Evolutionary conservation across 2,329 filamentous ascomycete genomes (phyloP).

Genomic region (Phaeosphaeria sp.): DNA sequence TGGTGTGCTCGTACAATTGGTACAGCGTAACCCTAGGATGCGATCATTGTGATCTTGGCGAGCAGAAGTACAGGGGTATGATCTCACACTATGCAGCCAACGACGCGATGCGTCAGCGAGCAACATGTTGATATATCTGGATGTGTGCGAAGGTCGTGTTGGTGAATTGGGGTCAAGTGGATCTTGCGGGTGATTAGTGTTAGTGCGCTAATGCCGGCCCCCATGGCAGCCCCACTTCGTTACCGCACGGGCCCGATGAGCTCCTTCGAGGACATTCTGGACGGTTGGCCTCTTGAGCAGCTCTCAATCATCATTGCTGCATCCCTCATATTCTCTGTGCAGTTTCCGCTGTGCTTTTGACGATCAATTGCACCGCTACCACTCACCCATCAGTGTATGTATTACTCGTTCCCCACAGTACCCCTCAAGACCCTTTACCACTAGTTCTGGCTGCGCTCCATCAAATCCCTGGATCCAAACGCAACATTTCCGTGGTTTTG

Average conservation of each 20-base stretch:
- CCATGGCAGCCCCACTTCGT: constrained; percentile 3
- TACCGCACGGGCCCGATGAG: constrained; percentile 15
- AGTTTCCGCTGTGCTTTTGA: constrained; percentile 7
- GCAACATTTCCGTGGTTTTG: constrained; percentile 2
- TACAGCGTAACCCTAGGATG: background rate
- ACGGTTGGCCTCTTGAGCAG: constrained; percentile 14
- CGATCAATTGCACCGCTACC: constrained; percentile 14
- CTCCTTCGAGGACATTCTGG: constrained; percentile 25
- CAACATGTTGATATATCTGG: too few relatives aligned
- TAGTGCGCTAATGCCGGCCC: background rate
- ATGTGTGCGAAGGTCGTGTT: background rate
- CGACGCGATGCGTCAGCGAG: too few relatives aligned
- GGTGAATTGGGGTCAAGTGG: background rate
- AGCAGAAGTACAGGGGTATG: too few relatives aligned
- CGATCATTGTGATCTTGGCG: too few relatives aligned
- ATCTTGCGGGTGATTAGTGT: background rate
- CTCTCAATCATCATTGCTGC: constrained; percentile 6
- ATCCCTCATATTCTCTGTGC: constrained; percentile 2
- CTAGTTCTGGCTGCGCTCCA: background rate
- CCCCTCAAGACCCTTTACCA: background rate
- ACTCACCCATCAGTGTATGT: background rate
- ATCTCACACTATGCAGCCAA: too few relatives aligned
- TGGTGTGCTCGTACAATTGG: background rate
- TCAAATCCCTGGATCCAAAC: background rate
- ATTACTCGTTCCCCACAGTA: background rate